These are phyloP conservation scores for Mycena sanguinolenta DNA, from an alignment of 768 basidiomycete species.

Conservation along the genomic window DNA sequence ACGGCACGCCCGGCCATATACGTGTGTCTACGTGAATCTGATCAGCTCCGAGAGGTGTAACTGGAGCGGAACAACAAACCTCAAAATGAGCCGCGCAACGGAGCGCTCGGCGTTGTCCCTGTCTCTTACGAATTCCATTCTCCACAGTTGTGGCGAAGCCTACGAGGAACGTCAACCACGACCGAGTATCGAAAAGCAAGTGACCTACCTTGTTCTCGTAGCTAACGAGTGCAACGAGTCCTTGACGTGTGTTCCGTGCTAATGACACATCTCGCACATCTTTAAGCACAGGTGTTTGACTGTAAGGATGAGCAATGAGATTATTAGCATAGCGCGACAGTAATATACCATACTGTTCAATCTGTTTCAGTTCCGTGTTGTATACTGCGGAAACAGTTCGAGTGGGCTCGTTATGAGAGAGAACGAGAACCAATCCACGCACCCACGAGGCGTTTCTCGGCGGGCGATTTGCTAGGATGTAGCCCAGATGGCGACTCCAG, in stretches of 20 bases:
- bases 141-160: slow-evolving; percentile 87
- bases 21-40: slow-evolving; percentile 66
- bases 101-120: slow-evolving; percentile 51
- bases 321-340: background rate
- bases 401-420: background rate
- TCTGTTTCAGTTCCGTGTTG: slow-evolving; percentile 72
- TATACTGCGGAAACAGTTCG: slow-evolving; percentile 61
- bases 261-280: slow-evolving; percentile 81
- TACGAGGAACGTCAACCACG: slow-evolving; percentile 39
- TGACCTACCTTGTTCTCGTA: slow-evolving; percentile 78
- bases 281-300: slow-evolving; percentile 80
- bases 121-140: slow-evolving; percentile 74
- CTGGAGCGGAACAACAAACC: slow-evolving; percentile 43
- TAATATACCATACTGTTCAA: slow-evolving; percentile 68
- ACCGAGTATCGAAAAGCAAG: background rate
- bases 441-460: slow-evolving; percentile 84
- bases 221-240: slow-evolving; percentile 75
- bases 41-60: background rate
- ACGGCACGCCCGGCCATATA: slow-evolving; percentile 78
- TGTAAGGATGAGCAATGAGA: slow-evolving; percentile 41
- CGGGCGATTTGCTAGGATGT: slow-evolving; percentile 76
- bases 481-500: slow-evolving; percentile 72
- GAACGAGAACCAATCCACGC: slow-evolving; percentile 39
- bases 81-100: slow-evolving; percentile 56
- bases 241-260: slow-evolving; percentile 61